These are phyloP conservation scores for Colletotrichum karsti DNA, from an alignment of 2,329 filamentous ascomycete genomes.

Conservation along the genomic window DNA sequence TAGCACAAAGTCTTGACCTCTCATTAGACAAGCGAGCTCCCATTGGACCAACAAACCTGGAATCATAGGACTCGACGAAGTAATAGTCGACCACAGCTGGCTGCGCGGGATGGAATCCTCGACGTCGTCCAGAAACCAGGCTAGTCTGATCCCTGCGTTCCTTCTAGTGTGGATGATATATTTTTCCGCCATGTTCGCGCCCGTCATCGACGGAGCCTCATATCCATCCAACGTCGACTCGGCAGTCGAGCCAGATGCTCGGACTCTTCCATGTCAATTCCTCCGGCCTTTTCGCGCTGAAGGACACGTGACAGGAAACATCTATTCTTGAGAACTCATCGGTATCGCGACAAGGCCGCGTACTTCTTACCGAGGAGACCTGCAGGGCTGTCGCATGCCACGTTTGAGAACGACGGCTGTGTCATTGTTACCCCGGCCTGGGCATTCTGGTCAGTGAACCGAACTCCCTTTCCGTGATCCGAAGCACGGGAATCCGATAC, in stretches of 20 bases:
- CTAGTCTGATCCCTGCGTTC: neutral
- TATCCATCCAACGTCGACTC: too few relatives aligned
- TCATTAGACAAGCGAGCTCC: neutral
- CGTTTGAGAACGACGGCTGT: neutral
- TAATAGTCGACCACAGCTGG: neutral
- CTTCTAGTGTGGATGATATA: too few relatives aligned
- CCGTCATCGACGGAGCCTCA: too few relatives aligned
- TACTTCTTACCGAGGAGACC: neutral
- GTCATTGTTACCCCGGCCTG: neutral
- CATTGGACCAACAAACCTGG: slow-evolving; percentile 1
- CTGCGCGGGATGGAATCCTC: neutral
- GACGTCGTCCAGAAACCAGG: neutral
- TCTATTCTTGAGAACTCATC: neutral
- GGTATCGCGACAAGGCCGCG: neutral
- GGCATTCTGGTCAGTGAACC: neutral
- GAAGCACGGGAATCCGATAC: neutral
- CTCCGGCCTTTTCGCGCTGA: neutral
- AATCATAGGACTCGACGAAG: neutral
- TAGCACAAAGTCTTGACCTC: neutral
- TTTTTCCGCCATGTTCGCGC: too few relatives aligned
- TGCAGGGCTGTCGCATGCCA: neutral
- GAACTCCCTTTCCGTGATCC: neutral
- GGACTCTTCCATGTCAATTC: neutral
- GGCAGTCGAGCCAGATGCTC: too few relatives aligned
- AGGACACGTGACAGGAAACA: neutral